Percentiles rank a stretch among this genome's conserved stretches.
Evolutionary conservation across 768 basidiomycete genomes (phyloP).

Genomic region (Lentinula aciculospora): DNA sequence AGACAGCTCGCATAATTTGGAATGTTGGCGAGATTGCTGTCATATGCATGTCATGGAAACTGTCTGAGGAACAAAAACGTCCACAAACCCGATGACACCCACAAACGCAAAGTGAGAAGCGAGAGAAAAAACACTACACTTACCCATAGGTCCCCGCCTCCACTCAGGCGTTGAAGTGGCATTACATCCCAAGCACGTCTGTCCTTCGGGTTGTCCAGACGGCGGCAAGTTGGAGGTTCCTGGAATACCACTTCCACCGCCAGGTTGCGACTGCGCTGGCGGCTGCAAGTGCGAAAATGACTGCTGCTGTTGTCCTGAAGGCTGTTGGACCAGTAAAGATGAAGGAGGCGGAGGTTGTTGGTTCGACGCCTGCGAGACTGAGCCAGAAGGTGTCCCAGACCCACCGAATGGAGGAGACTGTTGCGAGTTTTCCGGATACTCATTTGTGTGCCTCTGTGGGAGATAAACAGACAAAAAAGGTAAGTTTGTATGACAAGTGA

Average conservation of each 20-base stretch:
- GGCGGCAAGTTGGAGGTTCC: neutral
- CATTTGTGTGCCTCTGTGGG: slow-evolving; percentile 1
- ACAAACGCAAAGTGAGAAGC: neutral
- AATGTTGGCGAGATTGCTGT: neutral
- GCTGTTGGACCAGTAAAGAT: neutral
- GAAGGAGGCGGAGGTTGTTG: neutral
- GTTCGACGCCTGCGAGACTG: neutral
- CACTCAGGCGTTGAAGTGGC: slow-evolving; percentile 87
- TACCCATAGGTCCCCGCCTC: slow-evolving; percentile 79
- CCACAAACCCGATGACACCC: neutral
- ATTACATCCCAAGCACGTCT: slow-evolving; percentile 75
- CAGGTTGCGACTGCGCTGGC: neutral
- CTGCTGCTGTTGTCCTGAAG: neutral
- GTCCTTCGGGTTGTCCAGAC: slow-evolving; percentile 45
- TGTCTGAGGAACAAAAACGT: neutral
- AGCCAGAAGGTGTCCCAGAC: neutral
- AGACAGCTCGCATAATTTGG: neutral
- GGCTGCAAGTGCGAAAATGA: neutral
- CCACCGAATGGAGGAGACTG: neutral
- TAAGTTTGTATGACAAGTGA: neutral
- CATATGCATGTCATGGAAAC: neutral
- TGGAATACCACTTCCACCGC: slow-evolving; percentile 5
- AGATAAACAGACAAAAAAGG: slow-evolving; percentile 1
- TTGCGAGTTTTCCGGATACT: neutral
- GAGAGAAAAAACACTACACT: slow-evolving; percentile 15